phyloP scores from a whole-genome alignment of 306 rosid genomes.

The Trifolium dubium region DNA sequence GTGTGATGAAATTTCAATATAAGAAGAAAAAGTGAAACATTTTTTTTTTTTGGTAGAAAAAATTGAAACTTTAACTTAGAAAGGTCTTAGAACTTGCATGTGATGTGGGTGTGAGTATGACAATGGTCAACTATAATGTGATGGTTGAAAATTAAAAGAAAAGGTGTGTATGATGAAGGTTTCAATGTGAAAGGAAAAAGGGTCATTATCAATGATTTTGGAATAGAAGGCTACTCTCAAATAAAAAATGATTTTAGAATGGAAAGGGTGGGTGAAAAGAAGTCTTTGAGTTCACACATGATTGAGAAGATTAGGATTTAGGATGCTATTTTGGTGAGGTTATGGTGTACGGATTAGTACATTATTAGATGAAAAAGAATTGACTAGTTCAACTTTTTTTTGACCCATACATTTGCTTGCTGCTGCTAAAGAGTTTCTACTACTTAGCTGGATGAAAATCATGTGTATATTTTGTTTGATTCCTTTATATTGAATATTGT shows the following conservation, averaged over 20 bases:
- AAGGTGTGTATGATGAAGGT: slow-evolving; percentile 19
- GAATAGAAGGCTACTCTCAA: too few species aligned
- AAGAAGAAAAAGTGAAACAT: background rate
- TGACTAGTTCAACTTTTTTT: slow-evolving; percentile 37
- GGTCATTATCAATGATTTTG: slow-evolving; percentile 4
- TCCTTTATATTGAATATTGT: too few species aligned
- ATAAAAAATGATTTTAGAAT: background rate
- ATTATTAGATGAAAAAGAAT: slow-evolving; percentile 32
- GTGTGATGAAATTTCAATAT: background rate
- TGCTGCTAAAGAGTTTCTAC: slow-evolving; percentile 21
- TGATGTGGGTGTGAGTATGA: slow-evolving; percentile 17
- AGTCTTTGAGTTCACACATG: slow-evolving; percentile 43
- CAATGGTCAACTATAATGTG: slow-evolving; percentile 5
- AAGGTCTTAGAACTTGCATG: background rate
- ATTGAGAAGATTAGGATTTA: slow-evolving; percentile 6
- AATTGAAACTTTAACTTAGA: background rate
- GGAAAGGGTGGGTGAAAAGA: slow-evolving; percentile 21
- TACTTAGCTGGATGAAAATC: background rate
- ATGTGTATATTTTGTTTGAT: background rate
- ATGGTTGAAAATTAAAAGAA: slow-evolving; percentile 14
- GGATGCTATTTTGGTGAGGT: background rate
- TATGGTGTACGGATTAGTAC: slow-evolving; percentile 38
- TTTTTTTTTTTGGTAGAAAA: background rate
- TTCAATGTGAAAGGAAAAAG: slow-evolving; percentile 29
- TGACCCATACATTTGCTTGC: background rate